A percentile compares a stretch with the other conserved stretches of the same genome.
Conservation (phyloP, 495 filamentous ascomycete genomes). For the Aspergillus steynii region DNA sequence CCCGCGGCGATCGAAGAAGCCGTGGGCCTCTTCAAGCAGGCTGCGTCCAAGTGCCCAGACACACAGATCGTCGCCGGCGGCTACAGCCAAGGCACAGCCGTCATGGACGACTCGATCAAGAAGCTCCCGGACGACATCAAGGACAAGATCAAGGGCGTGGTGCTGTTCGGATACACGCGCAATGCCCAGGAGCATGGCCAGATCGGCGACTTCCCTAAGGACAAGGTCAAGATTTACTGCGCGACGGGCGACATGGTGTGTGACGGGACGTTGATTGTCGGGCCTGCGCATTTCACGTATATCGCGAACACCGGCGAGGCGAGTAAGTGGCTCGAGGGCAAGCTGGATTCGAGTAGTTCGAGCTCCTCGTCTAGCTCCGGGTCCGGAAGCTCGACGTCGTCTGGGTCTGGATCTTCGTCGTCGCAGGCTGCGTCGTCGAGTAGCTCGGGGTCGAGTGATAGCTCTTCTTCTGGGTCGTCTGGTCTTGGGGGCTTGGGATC, state of each 20-base stretch:
- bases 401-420: background rate
- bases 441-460: too few species aligned
- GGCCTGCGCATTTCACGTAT: constrained; percentile 49
- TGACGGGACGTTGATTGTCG: constrained; percentile 49
- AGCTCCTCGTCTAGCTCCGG: too few species aligned
- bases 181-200: constrained; percentile 50
- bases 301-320: constrained; percentile 24
- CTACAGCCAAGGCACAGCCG: constrained; percentile 60
- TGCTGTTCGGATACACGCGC: constrained; percentile 58
- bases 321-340: constrained; percentile 17
- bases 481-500: too few species aligned
- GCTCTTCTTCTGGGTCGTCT: too few species aligned
- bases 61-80: constrained; percentile 57
- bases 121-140: constrained; percentile 38
- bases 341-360: constrained; percentile 6
- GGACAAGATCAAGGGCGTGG: constrained; percentile 51
- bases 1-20: constrained; percentile 42
- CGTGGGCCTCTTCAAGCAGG: constrained; percentile 36
- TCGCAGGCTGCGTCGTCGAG: too few species aligned
- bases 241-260: constrained; percentile 53
- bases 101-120: constrained; percentile 51
- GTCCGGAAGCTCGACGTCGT: too few species aligned
- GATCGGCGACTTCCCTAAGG: constrained; percentile 45
- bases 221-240: constrained; percentile 51
- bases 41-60: constrained; percentile 48